Base-by-base conservation (phyloP, 1,284 basidiomycete genomes). In the Inonotus obliquus region DNA sequence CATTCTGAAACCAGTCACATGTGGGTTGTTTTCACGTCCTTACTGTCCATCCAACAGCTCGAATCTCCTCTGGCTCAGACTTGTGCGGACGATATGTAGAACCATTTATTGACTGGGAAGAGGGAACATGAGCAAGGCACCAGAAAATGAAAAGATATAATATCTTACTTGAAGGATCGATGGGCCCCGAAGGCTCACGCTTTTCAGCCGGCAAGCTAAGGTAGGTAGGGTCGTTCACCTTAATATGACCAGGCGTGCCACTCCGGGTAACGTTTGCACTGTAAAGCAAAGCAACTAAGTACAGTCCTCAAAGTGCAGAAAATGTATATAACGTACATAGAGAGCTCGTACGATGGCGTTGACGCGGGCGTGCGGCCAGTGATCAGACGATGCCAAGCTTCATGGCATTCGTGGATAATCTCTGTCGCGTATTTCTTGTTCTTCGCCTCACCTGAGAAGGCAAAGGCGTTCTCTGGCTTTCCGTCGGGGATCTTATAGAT, bases 401-500 rank as follows among this genome's bases (percentile, higher is more conserved):
- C 96, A 76, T 99, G 91, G 79, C 94, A 96, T 78, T 99, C 97
- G 77, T 96, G 94, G 72, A 99, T 91, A 78, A 99, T 96, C 79
- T 98, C 96, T 58, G 91, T 94, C 57, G 97, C 97, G 76, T 98
- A 99, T 76, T 96, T 96, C 83, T 96, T 96, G 85, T 97, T 97
- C 84, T 99, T 99, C 68, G 96, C 96, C 81, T 99, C 97, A 63
- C 97, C 97, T 60, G 94, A 96, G 87, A 99, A 99, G 32, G 97
- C 97, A 71, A 99, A 99, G 70, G 92, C 89, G 81, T 98, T 98
- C 79, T 98, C 96, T 70, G 94, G 92, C 89, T 99, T 99, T 72
- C 96, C 96, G 75, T 99, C 96, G 74, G 96, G 89, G 72, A 92
- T 92, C 78, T 98, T 98, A 91, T 98, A 98, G 80, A 98, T 98